These are phyloP conservation scores for Lolium perenne DNA, from an alignment of 176 grass and related monocot species.

Conservation along the genomic window DNA sequence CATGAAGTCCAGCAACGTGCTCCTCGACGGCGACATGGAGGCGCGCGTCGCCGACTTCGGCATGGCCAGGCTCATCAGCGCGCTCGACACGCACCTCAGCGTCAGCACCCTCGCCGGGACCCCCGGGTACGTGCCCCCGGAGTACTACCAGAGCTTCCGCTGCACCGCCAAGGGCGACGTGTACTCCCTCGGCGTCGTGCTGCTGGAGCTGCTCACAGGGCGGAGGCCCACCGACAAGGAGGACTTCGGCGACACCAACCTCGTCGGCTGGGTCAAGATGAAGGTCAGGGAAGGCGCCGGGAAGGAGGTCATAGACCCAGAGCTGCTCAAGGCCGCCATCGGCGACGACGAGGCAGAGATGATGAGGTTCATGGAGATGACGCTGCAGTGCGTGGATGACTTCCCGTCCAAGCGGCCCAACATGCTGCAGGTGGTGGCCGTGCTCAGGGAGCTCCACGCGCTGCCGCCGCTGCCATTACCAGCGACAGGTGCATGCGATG, in stretches of 20 bases:
- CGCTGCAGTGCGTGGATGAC: constrained; percentile 87
- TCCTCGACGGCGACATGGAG: constrained; percentile 77
- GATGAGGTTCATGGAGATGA: constrained; percentile 76
- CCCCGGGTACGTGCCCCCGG: constrained; percentile 89
- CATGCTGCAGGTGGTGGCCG: constrained; percentile 82
- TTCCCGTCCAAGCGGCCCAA: constrained; percentile 93
- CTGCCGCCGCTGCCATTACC: neutral
- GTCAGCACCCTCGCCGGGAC: constrained; percentile 97
- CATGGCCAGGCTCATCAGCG: constrained; percentile 87
- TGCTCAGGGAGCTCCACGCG: constrained; percentile 72
- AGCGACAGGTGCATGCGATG: neutral
- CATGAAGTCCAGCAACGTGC: constrained; percentile 99
- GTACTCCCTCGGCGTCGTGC: constrained; percentile 93
- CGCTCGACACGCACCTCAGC: constrained; percentile 93
- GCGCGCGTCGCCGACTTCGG: constrained; percentile 88
- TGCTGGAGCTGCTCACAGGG: constrained; percentile 86
- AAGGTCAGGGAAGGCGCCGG: constrained; percentile 70
- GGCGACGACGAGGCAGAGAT: constrained; percentile 59
- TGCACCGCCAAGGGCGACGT: constrained; percentile 92
- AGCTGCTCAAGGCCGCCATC: constrained; percentile 24
- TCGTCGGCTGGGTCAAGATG: constrained; percentile 95
- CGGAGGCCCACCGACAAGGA: constrained; percentile 87
- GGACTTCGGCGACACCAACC: constrained; percentile 94
- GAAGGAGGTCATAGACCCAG: constrained; percentile 79
- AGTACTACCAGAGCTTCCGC: constrained; percentile 99